A percentile compares a stretch with the other conserved stretches of the same genome.
Conservation (phyloP, 306 rosid genomes). For the Chamaecrista fasciculata region DNA sequence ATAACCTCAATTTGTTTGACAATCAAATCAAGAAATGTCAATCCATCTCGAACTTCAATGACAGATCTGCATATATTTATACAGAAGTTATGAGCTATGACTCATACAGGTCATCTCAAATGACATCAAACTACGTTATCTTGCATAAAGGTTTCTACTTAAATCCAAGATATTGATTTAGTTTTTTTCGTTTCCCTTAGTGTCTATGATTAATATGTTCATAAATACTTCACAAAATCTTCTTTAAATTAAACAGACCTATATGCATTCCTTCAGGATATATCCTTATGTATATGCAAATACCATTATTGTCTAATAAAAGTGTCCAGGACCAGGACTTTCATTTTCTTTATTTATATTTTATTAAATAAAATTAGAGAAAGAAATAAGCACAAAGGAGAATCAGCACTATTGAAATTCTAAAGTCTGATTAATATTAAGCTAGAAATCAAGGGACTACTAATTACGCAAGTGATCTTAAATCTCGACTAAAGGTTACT, state of each 20-base stretch:
- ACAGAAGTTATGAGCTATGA: conserved; percentile 6
- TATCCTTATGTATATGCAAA: conserved; percentile 7
- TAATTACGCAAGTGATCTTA: neutral
- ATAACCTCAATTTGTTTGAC: conserved; percentile 92
- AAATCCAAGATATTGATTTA: neutral
- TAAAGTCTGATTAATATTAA: neutral
- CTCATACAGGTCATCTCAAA: neutral
- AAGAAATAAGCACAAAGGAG: no score
- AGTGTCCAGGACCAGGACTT: no score
- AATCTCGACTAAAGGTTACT: neutral
- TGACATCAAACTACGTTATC: neutral
- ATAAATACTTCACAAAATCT: conserved; percentile 9
- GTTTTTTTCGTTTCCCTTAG: neutral
- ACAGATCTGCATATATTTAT: conserved; percentile 70
- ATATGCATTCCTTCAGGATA: neutral
- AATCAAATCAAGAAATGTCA: conserved; percentile 94
- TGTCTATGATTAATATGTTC: neutral
- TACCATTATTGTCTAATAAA: neutral
- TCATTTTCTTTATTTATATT: no score
- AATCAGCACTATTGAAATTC: neutral
- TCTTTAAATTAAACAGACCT: neutral
- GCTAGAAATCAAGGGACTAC: neutral
- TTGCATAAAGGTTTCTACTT: neutral
- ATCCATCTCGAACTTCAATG: conserved; percentile 94
- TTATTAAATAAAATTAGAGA: no score